These are phyloP conservation scores for Suillus spraguei DNA, from an alignment of 768 basidiomycete genomes.

Conservation along the genomic window DNA sequence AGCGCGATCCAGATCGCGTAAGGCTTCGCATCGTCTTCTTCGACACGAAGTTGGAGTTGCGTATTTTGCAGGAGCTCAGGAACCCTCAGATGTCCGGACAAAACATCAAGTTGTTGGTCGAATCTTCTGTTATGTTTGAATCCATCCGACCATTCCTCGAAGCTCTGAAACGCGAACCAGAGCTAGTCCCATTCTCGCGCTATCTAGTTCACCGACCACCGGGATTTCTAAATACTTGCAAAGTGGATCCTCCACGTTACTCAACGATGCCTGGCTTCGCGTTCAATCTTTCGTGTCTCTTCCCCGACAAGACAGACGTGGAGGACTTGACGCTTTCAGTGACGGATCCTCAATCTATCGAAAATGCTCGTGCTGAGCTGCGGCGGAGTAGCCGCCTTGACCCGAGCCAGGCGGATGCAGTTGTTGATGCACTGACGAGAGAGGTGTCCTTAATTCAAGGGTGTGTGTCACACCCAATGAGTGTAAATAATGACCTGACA, in stretches of 20 bases:
- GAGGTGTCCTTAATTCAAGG: constrained; percentile 76
- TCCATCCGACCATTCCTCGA: constrained; percentile 69
- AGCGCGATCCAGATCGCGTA: constrained; percentile 35
- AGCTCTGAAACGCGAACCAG: constrained; percentile 58
- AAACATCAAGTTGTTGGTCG: constrained; percentile 47
- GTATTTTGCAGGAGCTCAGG: constrained; percentile 41
- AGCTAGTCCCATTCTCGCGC: constrained; percentile 53
- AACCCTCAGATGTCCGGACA: constrained; percentile 26
- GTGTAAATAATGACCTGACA: not conserved
- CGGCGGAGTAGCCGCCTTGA: constrained; percentile 57
- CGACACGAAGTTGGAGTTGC: constrained; percentile 56
- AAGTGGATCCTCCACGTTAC: constrained; percentile 56
- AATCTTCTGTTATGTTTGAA: constrained; percentile 68
- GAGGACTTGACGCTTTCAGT: constrained; percentile 44
- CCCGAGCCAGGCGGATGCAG: constrained; percentile 69
- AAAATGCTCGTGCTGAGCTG: constrained; percentile 48
- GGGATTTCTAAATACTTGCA: constrained; percentile 34
- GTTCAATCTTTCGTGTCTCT: constrained; percentile 58
- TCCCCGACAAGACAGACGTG: constrained; percentile 42
- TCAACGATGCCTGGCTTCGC: constrained; percentile 54
- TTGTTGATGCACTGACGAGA: constrained; percentile 59
- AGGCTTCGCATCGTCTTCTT: constrained; percentile 62
- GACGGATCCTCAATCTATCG: constrained; percentile 45
- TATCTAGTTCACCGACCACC: constrained; percentile 51
- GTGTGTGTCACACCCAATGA: constrained; percentile 34